These are phyloP conservation scores for Novymonas esmeraldas DNA, from an alignment of 208 protist genomes.

Conservation along the genomic window DNA sequence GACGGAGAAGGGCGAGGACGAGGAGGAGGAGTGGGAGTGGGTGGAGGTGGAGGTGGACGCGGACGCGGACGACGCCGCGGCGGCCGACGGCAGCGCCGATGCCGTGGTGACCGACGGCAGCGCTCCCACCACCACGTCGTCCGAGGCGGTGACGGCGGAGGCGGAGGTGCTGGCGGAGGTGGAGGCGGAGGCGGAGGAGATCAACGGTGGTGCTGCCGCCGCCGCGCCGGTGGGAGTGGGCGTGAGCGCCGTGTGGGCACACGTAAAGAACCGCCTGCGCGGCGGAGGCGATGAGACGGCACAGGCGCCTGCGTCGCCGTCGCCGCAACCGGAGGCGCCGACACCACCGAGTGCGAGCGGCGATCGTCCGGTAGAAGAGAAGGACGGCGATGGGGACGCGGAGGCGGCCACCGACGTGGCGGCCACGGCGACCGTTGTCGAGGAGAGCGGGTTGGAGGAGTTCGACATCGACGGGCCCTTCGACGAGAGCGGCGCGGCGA, in stretches of 20 bases:
- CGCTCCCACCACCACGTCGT: no score
- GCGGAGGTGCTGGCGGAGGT: not conserved
- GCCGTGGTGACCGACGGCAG: not conserved
- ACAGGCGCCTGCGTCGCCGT: no score
- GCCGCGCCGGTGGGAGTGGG: not conserved
- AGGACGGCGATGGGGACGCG: not conserved
- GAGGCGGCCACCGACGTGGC: no score
- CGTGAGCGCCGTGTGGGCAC: slow-evolving; percentile 11
- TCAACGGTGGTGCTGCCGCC: not conserved
- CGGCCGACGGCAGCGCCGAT: not conserved
- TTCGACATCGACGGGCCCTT: slow-evolving; percentile 27
- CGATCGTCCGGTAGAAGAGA: not conserved
- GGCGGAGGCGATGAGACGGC: not conserved
- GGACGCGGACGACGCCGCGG: slow-evolving; percentile 3
- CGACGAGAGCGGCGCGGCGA: not conserved
- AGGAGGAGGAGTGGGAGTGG: slow-evolving; percentile 21
- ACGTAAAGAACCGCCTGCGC: not conserved
- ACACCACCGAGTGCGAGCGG: not conserved
- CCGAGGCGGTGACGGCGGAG: no score
- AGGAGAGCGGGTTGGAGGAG: slow-evolving; percentile 14
- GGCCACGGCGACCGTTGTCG: no score
- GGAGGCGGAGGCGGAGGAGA: not conserved
- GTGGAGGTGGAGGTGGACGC: slow-evolving; percentile 28
- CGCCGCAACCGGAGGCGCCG: not conserved
- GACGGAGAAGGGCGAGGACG: not conserved